phyloP scores from a whole-genome alignment of 768 basidiomycete genomes.

The Kwoniella sp. region DNA sequence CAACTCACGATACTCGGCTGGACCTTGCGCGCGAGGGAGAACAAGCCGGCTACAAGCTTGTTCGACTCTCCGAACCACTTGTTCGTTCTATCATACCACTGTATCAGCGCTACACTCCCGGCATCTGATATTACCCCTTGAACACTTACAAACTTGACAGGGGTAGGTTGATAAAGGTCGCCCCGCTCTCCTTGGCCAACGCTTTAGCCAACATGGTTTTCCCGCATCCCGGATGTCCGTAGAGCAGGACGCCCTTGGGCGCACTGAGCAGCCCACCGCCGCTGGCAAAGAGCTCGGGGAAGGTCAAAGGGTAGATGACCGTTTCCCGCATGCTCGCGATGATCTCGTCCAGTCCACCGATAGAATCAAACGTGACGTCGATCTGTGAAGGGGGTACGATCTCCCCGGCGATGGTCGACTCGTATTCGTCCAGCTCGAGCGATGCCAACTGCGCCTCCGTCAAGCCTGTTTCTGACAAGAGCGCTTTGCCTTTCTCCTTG shows the following conservation, averaged over 20 bases:
- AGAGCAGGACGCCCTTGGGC: slow-evolving; percentile 92
- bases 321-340: slow-evolving; percentile 86
- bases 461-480: slow-evolving; percentile 48
- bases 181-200: slow-evolving; percentile 91
- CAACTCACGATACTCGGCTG: slow-evolving; percentile 73
- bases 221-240: slow-evolving; percentile 95
- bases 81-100: slow-evolving; percentile 25
- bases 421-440: slow-evolving; percentile 83
- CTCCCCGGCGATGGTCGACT: slow-evolving; percentile 88
- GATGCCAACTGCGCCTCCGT: slow-evolving; percentile 41
- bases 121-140: not conserved
- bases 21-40: slow-evolving; percentile 86
- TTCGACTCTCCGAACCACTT: slow-evolving; percentile 83
- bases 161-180: slow-evolving; percentile 88
- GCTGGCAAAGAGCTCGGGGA: slow-evolving; percentile 81
- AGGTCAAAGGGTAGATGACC: slow-evolving; percentile 88
- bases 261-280: slow-evolving; percentile 67
- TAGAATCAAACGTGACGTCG: slow-evolving; percentile 57
- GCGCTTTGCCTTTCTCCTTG: slow-evolving; percentile 47
- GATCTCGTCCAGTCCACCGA: slow-evolving; percentile 89
- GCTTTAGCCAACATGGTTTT: slow-evolving; percentile 99
- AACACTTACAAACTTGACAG: slow-evolving; percentile 59
- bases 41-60: slow-evolving; percentile 89
- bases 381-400: slow-evolving; percentile 58
- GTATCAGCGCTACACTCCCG: slow-evolving; percentile 4